A percentile compares a stretch with the other conserved stretches of the same genome.
phyloP scores from a whole-genome alignment of 352 stramenopile species.

The Phytopythium vexans region DNA sequence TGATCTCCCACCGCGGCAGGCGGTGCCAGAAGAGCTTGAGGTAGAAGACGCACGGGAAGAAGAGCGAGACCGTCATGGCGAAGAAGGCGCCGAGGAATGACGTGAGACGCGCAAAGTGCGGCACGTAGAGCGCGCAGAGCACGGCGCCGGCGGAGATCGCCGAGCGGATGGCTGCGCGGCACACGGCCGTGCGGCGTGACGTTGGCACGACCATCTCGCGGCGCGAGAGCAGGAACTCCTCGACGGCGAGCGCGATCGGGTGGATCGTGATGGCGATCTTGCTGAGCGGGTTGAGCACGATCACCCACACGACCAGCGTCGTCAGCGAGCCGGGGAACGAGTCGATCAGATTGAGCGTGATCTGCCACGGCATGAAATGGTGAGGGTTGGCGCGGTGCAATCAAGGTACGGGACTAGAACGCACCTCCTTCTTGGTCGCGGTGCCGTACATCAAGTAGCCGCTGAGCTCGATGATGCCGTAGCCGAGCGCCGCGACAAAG shows the following conservation, averaged over 20 bases:
- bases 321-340: slow-evolving; percentile 60
- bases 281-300: slow-evolving; percentile 85
- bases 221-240: slow-evolving; percentile 65
- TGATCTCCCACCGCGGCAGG: slow-evolving; percentile 45
- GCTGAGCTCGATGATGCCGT: slow-evolving; percentile 66
- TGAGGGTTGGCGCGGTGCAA: neutral
- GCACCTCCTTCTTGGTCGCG: slow-evolving; percentile 67
- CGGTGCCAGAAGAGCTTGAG: slow-evolving; percentile 72
- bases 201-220: slow-evolving; percentile 26
- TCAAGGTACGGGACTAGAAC: slow-evolving; percentile 5
- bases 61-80: slow-evolving; percentile 79
- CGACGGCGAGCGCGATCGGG: slow-evolving; percentile 68
- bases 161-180: slow-evolving; percentile 63
- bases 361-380: slow-evolving; percentile 11
- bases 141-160: slow-evolving; percentile 49
- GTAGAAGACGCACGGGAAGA: slow-evolving; percentile 83
- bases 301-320: slow-evolving; percentile 71
- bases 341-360: slow-evolving; percentile 79
- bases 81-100: slow-evolving; percentile 86
- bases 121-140: slow-evolving; percentile 69
- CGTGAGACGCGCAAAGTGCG: slow-evolving; percentile 81
- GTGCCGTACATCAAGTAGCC: slow-evolving; percentile 85
- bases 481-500: slow-evolving; percentile 65
- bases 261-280: slow-evolving; percentile 87
- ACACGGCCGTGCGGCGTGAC: slow-evolving; percentile 37